phyloP scores from a whole-genome alignment of 257 asterid species.

The Solanum arcanum region DNA sequence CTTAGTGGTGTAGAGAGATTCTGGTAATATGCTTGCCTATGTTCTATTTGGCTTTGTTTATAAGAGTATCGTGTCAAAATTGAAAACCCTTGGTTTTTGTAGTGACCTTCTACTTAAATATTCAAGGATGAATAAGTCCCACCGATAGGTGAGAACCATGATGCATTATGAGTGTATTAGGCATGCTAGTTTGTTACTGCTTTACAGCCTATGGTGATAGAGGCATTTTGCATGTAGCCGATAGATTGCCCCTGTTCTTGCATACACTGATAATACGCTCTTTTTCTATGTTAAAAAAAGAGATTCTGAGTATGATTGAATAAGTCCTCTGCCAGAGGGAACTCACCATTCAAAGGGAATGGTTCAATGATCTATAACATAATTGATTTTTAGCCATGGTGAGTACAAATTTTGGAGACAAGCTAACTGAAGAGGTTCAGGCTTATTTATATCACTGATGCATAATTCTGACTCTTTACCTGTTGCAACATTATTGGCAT shows the following conservation, averaged over 20 bases:
- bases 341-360: not conserved
- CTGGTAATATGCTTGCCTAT: not conserved
- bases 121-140: not conserved
- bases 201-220: not conserved
- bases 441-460: not conserved
- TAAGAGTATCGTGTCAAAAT: not conserved
- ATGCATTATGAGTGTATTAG: not conserved
- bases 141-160: not conserved
- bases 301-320: not conserved
- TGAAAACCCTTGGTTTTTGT: not conserved
- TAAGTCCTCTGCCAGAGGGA: not conserved
- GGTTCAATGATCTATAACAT: not conserved
- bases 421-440: not conserved
- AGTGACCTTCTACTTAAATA: not conserved
- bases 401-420: not conserved
- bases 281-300: not conserved
- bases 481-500: not conserved
- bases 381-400: not conserved
- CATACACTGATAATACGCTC: not conserved
- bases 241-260: not conserved
- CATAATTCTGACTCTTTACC: not conserved
- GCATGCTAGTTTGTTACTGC: not conserved
- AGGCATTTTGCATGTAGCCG: not conserved
- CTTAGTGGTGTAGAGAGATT: not conserved
- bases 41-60: not conserved